phyloP scores from a whole-genome alignment of 2,329 filamentous ascomycete species.

The Ophiostoma perfectum region DNA sequence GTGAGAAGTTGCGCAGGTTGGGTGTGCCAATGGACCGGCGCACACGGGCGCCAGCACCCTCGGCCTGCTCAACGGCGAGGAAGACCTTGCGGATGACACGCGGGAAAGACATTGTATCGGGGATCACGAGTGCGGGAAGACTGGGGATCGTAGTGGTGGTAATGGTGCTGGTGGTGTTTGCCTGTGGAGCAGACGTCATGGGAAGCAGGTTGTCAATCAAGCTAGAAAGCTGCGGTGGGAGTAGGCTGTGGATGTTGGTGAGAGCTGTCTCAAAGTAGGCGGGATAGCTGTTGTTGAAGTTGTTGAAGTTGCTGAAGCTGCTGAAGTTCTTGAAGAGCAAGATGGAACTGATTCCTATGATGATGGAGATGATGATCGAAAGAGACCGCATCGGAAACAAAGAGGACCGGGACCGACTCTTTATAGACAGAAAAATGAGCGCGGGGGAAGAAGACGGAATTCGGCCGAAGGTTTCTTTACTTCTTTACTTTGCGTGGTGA shows the following conservation, averaged over 20 bases:
- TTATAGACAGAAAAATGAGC: conserved; percentile 20
- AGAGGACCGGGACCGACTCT: conserved; percentile 1
- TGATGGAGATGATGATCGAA: conserved; percentile 36
- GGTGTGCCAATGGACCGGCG: conserved; percentile 82
- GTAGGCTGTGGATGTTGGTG: conserved; percentile 29
- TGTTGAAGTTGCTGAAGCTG: not conserved
- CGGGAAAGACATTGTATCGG: conserved; percentile 55
- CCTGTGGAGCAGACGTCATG: not conserved
- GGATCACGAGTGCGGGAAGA: not conserved
- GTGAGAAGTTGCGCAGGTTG: conserved; percentile 76
- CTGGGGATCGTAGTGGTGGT: conserved; percentile 1
- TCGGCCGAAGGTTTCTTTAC: not conserved
- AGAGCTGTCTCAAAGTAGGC: conserved; percentile 30
- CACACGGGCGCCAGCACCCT: conserved; percentile 82
- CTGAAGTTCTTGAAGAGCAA: conserved; percentile 22
- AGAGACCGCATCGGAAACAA: conserved; percentile 36
- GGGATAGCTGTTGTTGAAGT: conserved; percentile 13
- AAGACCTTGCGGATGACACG: conserved; percentile 79
- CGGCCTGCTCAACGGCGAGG: conserved; percentile 75
- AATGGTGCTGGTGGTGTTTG: not conserved
- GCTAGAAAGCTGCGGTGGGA: conserved; percentile 20
- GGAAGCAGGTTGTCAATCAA: not conserved
- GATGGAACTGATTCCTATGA: conserved; percentile 37
- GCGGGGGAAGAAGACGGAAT: not conserved
- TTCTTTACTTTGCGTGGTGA: not conserved